Evolutionary conservation across 352 stramenopile species (phyloP), one percentile per base, ranked within the genome.

Genomic region (Phytophthora agathidicida): DNA sequence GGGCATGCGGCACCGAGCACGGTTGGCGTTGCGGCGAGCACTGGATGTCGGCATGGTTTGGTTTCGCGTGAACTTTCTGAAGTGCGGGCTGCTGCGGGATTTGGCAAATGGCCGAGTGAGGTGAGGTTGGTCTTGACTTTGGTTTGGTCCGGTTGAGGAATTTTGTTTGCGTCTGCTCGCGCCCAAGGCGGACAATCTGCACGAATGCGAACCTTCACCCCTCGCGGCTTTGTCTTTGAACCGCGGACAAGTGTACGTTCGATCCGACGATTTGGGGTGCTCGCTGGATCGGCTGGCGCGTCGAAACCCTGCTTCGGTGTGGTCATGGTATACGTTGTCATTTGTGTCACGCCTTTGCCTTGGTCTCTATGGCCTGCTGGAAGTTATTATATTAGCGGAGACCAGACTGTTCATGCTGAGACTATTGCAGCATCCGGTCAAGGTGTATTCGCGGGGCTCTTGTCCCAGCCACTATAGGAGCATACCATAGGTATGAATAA

Each of bases 1-100:
- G 5, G 70, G 46, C 54, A 86, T 73, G 44, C 88, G 80, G 58
- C 83, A 93, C 26, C 83, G 75, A 1, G 83, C 83, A 31, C 83
- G 83, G 68, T 83, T 91, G 58, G 58, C 68, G 46, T 84, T 87
- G 68, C 78, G 77, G 36, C 76, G 64, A 30, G 66, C 61, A 36
- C 14, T 68, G 11, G 53, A 30, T 20, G 54, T 50, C 50, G 57
- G 64, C 63, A 77, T 83, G 57, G 54, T 54, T n/a, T n/a, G n/a
- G n/a, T n/a, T n/a, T n/a, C n/a, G n/a, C 27, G 50, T 56, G 53
- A 32, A 39, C 36, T 49, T 58, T 62, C 66, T 46, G 49, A 47
- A 46, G 33, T 36, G 42, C 20, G 28, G 20, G n/a, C 27, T 31
- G 35, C 36, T 39, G 51, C 17, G 44, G 22, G 60, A 68, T 60